Evolutionary conservation across 208 protist species (phyloP).

Genomic region (Porcisia hertigi): DNA sequence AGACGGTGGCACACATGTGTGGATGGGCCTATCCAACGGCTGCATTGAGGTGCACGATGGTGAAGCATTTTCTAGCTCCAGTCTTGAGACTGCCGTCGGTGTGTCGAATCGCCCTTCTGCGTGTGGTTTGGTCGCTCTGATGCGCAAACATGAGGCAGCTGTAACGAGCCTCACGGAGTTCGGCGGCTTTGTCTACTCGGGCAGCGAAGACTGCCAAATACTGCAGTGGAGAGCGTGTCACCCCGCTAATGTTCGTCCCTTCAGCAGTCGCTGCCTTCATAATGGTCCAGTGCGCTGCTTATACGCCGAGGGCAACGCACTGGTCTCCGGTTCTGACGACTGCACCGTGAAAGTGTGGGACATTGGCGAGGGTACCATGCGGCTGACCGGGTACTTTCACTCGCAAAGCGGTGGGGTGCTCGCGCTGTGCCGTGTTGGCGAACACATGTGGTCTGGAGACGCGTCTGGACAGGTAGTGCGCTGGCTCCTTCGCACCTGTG

Average conservation of each 20-base stretch:
- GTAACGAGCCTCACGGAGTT: slow-evolving; percentile 77
- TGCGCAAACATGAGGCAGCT: slow-evolving; percentile 57
- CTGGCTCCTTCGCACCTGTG: slow-evolving; percentile 75
- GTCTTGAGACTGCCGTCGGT: not conserved
- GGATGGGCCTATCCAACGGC: slow-evolving; percentile 82
- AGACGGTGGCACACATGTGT: slow-evolving; percentile 47
- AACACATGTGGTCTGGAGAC: slow-evolving; percentile 86
- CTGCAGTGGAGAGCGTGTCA: slow-evolving; percentile 67
- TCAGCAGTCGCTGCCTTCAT: slow-evolving; percentile 35
- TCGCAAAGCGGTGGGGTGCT: slow-evolving; percentile 56
- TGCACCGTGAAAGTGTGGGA: slow-evolving; percentile 87
- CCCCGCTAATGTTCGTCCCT: slow-evolving; percentile 38
- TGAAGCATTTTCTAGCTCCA: slow-evolving; percentile 22
- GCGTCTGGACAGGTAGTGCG: slow-evolving; percentile 57
- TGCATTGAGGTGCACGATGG: slow-evolving; percentile 72
- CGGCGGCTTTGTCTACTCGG: slow-evolving; percentile 82
- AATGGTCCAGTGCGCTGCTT: slow-evolving; percentile 68
- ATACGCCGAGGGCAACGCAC: slow-evolving; percentile 78
- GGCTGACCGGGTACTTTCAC: slow-evolving; percentile 81
- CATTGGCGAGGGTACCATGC: slow-evolving; percentile 55
- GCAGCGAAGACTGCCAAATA: slow-evolving; percentile 62
- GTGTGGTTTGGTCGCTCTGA: slow-evolving; percentile 28
- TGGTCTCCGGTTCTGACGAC: slow-evolving; percentile 81
- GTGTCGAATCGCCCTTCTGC: not conserved
- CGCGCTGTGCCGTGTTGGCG: slow-evolving; percentile 70